Evolutionary conservation across 2,329 filamentous ascomycete species (phyloP).

Genomic region (Fusarium aywerte): DNA sequence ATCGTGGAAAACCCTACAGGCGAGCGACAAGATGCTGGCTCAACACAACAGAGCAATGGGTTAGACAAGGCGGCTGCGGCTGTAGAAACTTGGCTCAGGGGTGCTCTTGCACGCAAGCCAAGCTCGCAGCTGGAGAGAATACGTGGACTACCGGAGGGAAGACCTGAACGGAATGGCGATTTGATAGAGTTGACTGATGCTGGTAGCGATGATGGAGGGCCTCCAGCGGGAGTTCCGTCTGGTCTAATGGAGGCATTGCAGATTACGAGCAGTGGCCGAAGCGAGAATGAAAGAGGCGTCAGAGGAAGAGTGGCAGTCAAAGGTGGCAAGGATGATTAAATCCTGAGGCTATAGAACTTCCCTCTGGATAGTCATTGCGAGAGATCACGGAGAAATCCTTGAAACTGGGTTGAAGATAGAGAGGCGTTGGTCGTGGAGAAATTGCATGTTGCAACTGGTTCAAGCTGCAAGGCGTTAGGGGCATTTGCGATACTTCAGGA

Average conservation of each 20-base stretch:
- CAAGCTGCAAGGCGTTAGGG: slow-evolving; percentile 42
- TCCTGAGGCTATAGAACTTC: background rate
- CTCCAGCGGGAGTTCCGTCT: slow-evolving; percentile 38
- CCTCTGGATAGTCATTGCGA: background rate
- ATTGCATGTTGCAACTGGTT: slow-evolving; percentile 37
- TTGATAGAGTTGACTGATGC: slow-evolving; percentile 78
- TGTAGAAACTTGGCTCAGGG: slow-evolving; percentile 90
- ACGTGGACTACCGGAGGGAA: slow-evolving; percentile 52
- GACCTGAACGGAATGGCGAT: slow-evolving; percentile 61
- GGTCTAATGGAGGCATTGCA: slow-evolving; percentile 49
- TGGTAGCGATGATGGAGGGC: slow-evolving; percentile 64
- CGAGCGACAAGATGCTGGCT: slow-evolving; percentile 57
- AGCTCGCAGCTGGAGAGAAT: slow-evolving; percentile 60
- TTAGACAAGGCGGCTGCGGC: slow-evolving; percentile 88
- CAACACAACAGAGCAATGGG: slow-evolving; percentile 61
- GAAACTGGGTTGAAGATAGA: slow-evolving; percentile 1
- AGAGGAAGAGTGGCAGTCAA: slow-evolving; percentile 55
- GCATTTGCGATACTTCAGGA: slow-evolving; percentile 40
- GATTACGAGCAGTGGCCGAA: slow-evolving; percentile 51
- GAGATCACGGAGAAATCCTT: slow-evolving; percentile 10
- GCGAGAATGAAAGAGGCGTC: slow-evolving; percentile 52
- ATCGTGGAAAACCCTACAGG: slow-evolving; percentile 65
- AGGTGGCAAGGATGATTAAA: slow-evolving; percentile 44
- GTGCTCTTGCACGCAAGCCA: slow-evolving; percentile 75
- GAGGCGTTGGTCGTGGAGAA: slow-evolving; percentile 34